Percentiles rank a stretch among this genome's conserved stretches.
These are phyloP conservation scores for Fraxinus nigra DNA, from an alignment of 305 asterid genomes.

Conservation along the genomic window DNA sequence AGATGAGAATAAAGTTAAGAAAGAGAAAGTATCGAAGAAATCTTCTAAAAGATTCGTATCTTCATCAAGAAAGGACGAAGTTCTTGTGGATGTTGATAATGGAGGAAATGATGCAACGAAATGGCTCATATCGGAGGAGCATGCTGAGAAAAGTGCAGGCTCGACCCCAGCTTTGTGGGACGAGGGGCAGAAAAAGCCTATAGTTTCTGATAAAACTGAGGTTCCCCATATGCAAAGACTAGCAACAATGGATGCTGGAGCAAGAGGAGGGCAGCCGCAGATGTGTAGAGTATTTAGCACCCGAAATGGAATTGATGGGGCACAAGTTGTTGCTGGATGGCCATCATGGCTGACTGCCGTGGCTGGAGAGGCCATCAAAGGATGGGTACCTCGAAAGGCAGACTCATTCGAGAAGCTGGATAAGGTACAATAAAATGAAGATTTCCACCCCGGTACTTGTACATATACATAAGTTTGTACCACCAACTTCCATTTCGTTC, in stretches of 20 bases:
- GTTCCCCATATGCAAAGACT: constrained; percentile 32
- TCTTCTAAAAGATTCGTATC: constrained; percentile 43
- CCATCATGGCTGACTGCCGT: constrained; percentile 81
- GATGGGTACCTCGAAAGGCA: constrained; percentile 84
- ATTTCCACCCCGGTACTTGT: not conserved
- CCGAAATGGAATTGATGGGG: constrained; percentile 68
- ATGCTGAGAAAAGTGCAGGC: constrained; percentile 54
- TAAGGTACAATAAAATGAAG: constrained; percentile 46
- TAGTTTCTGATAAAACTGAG: constrained; percentile 40
- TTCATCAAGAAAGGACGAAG: constrained; percentile 54
- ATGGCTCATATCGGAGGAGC: constrained; percentile 53
- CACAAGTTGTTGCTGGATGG: constrained; percentile 87
- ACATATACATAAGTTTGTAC: not conserved
- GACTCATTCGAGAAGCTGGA: constrained; percentile 84
- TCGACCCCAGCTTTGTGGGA: constrained; percentile 56
- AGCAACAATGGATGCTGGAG: constrained; percentile 24
- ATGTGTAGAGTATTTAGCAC: constrained; percentile 55
- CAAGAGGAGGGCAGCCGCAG: constrained; percentile 49
- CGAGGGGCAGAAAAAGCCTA: constrained; percentile 43
- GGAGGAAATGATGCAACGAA: constrained; percentile 63
- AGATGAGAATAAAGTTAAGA: constrained; percentile 33
- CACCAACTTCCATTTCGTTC: constrained; percentile 10
- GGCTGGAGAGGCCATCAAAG: constrained; percentile 92
- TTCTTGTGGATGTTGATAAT: constrained; percentile 50
- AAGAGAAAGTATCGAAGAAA: constrained; percentile 53